These are phyloP conservation scores for Byssoonygena ceratinophila DNA, from an alignment of 2,329 filamentous ascomycete species.

Conservation along the genomic window DNA sequence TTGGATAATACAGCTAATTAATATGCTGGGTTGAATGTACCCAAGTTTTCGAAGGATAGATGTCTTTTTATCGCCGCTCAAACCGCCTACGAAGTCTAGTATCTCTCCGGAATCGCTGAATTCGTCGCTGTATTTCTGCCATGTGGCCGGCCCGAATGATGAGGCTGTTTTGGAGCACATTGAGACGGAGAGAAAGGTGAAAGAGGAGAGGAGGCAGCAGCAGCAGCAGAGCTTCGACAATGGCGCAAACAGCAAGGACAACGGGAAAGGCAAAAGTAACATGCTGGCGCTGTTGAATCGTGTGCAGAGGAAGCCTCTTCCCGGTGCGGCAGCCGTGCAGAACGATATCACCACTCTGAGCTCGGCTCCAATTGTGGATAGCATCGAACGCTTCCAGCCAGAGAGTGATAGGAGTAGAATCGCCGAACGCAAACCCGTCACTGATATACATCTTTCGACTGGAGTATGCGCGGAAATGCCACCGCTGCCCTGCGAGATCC, in stretches of 20 bases:
- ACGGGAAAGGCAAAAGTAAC: slow-evolving; percentile 7
- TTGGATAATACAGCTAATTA: neutral
- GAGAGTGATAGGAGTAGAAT: neutral
- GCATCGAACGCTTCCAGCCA: neutral
- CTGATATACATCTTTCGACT: neutral
- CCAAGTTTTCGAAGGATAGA: slow-evolving; percentile 45
- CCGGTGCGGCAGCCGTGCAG: slow-evolving; percentile 14
- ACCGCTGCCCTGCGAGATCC: neutral
- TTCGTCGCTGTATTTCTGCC: slow-evolving; percentile 82
- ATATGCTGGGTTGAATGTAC: slow-evolving; percentile 6
- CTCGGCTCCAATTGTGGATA: neutral
- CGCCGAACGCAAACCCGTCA: no score
- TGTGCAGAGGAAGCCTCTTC: slow-evolving; percentile 33
- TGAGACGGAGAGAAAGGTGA: slow-evolving; percentile 25
- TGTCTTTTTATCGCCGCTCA: slow-evolving; percentile 82
- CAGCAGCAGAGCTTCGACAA: neutral
- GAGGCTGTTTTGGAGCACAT: slow-evolving; percentile 32
- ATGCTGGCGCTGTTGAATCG: slow-evolving; percentile 26
- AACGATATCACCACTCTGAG: neutral
- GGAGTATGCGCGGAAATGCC: no score
- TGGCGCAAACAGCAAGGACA: neutral
- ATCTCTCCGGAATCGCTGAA: slow-evolving; percentile 80
- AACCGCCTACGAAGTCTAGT: slow-evolving; percentile 69
- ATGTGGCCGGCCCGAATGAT: slow-evolving; percentile 59
- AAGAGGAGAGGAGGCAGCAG: slow-evolving; percentile 4